Evolutionary conservation across 805 yeast genomes (phyloP), one percentile per base, ranked within the genome.

Genomic region (Trichomonascus vanleenenianus): DNA sequence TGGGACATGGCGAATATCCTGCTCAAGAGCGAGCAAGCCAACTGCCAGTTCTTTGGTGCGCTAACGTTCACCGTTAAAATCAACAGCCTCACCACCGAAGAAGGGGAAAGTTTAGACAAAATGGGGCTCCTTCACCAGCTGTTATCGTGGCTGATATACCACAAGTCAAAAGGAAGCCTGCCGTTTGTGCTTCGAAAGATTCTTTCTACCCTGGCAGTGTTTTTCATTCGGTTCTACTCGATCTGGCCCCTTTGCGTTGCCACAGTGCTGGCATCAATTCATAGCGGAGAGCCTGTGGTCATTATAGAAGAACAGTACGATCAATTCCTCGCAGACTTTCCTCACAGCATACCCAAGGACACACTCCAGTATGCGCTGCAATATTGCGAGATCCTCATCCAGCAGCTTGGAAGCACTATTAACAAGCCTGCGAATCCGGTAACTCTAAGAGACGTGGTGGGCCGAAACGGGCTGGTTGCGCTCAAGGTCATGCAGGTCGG

Each of bases 41-140:
- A 63, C 37, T 59, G 63, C 32, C 77, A 79, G 56, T 86, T 82
- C 59, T 81, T 86, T 56, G 96, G 95, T 0, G 95, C 94, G 0
- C 70, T 84, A 47, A 86, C 95, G 0, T 79, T 77, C 48, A 74
- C 86, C 0, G 93, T 86, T 3, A 68, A 73, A 51, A 61, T 83
- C 38, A 77, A 75, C 48, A 51, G 37, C 43, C 43, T 18, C 40
- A 25, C 30, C 14, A 30, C 22, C 3, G 31, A 44, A 27, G 49
- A 44, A 22, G 31, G 37, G 7, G 45, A 40, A 5, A 34, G 10
- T 11, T 10, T 42, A 6, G 48, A 47, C 33, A 42, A 43, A 15
- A 39, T 33, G n/a, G 44, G 43, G 32, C 27, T 55, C 25, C 27
- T 51, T 8, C 18, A 32, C 14, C 56, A 50, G 18, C 46, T 62